Evolutionary conservation across 176 grass and related monocot species (phyloP).

Genomic region (Triticum turgidum): DNA sequence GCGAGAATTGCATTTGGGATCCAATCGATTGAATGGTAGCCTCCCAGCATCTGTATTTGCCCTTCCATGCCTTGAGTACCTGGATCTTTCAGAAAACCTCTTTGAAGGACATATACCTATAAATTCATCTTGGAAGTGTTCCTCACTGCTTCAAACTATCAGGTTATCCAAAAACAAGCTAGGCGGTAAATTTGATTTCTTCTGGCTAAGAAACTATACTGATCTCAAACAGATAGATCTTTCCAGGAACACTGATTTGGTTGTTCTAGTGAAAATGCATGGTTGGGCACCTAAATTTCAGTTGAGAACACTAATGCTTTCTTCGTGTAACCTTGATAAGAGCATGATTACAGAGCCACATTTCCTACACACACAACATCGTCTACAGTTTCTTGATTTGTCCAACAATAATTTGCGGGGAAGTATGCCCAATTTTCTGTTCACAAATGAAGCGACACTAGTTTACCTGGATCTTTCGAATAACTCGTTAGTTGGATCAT

Average conservation of each 20-base stretch:
- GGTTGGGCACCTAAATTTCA: conserved; percentile 25
- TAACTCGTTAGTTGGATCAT: too few species aligned
- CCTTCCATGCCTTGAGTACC: not conserved
- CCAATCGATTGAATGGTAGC: not conserved
- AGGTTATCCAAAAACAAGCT: not conserved
- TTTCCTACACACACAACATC: conserved; percentile 33
- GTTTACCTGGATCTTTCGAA: too few species aligned
- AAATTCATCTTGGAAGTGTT: not conserved
- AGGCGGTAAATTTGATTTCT: not conserved
- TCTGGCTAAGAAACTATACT: not conserved
- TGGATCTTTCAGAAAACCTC: conserved; percentile 23
- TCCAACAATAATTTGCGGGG: conserved; percentile 27
- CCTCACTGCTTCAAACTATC: not conserved
- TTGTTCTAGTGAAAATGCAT: not conserved
- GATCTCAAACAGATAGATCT: not conserved
- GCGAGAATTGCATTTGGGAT: not conserved
- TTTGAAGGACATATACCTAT: conserved; percentile 37
- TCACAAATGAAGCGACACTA: too few species aligned
- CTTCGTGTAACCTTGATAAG: conserved; percentile 26
- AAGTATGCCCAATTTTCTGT: too few species aligned
- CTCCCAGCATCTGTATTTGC: not conserved
- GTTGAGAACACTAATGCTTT: not conserved
- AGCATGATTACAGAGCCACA: not conserved
- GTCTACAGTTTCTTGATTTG: conserved; percentile 25
- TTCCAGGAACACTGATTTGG: conserved; percentile 8